phyloP scores from a whole-genome alignment of 805 yeast species.

The Suhomyces xylopsoci region DNA sequence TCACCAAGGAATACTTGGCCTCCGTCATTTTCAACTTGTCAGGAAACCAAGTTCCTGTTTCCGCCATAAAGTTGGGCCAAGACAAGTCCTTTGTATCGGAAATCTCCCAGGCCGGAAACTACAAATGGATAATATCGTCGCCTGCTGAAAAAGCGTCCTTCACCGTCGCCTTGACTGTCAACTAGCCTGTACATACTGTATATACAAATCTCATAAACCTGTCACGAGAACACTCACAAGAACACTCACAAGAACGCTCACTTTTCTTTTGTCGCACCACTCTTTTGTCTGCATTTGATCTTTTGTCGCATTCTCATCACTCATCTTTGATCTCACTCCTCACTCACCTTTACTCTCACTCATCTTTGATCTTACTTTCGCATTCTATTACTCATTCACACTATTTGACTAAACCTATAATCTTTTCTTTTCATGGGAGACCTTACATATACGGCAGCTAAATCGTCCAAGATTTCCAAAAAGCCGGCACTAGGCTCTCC shows the following conservation, averaged over 20 bases:
- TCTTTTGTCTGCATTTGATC: too few species aligned
- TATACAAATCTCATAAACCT: not conserved
- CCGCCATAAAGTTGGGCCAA: conserved; percentile 19
- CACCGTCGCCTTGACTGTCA: conserved; percentile 14
- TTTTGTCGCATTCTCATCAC: not conserved
- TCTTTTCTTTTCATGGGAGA: conserved; percentile 11
- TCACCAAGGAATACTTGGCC: conserved; percentile 24
- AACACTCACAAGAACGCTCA: too few species aligned
- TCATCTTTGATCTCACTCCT: not conserved
- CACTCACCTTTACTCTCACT: not conserved
- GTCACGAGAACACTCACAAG: too few species aligned
- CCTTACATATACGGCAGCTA: conserved; percentile 38
- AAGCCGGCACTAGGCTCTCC: conserved; percentile 21
- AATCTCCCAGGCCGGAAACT: conserved; percentile 25
- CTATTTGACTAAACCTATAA: not conserved
- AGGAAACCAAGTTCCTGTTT: conserved; percentile 29
- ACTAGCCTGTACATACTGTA: conserved; percentile 7
- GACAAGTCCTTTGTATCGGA: conserved; percentile 11
- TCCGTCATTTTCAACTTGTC: conserved; percentile 24
- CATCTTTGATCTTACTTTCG: too few species aligned
- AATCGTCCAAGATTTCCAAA: conserved; percentile 31
- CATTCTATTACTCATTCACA: not conserved
- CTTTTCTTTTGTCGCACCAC: too few species aligned
- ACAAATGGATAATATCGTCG: conserved; percentile 24
- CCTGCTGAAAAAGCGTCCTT: conserved; percentile 24